Evolutionary conservation across 768 basidiomycete genomes (phyloP).

Genomic region (Calvatia gigantea): DNA sequence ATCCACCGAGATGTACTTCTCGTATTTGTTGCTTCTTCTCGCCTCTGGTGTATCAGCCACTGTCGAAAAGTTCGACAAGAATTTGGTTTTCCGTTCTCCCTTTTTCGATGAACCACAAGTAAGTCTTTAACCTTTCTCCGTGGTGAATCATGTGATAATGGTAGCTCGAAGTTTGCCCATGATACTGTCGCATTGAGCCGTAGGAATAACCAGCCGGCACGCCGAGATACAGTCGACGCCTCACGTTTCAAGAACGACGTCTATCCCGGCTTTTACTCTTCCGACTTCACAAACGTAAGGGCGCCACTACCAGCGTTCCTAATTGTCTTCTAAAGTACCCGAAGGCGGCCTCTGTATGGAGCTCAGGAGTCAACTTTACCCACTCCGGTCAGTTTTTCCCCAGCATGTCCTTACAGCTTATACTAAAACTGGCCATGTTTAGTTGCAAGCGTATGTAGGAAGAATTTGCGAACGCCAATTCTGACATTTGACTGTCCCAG

Average conservation of each 20-base stretch:
- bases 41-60: conserved; percentile 15
- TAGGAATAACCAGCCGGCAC: conserved; percentile 25
- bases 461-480: neutral
- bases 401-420: neutral
- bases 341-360: conserved; percentile 36
- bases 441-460: conserved; percentile 45
- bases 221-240: conserved; percentile 33
- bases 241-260: conserved; percentile 38
- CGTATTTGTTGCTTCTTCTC: conserved; percentile 4
- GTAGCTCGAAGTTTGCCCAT: conserved; percentile 44
- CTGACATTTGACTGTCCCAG: conserved; percentile 21
- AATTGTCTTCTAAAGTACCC: neutral
- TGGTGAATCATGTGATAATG: too few species aligned
- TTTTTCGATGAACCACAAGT: conserved; percentile 34
- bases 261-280: conserved; percentile 47
- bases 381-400: conserved; percentile 36
- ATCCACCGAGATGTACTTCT: neutral
- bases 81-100: conserved; percentile 38
- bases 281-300: conserved; percentile 45
- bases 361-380: conserved; percentile 45
- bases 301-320: neutral
- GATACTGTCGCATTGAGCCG: conserved; percentile 33
- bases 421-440: neutral
- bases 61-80: conserved; percentile 29
- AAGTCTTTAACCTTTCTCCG: conserved; percentile 11